Percentiles rank a stretch among this genome's conserved stretches.
These are phyloP conservation scores for Passiflora organensis DNA, from an alignment of 345 rosid species.

Conservation along the genomic window DNA sequence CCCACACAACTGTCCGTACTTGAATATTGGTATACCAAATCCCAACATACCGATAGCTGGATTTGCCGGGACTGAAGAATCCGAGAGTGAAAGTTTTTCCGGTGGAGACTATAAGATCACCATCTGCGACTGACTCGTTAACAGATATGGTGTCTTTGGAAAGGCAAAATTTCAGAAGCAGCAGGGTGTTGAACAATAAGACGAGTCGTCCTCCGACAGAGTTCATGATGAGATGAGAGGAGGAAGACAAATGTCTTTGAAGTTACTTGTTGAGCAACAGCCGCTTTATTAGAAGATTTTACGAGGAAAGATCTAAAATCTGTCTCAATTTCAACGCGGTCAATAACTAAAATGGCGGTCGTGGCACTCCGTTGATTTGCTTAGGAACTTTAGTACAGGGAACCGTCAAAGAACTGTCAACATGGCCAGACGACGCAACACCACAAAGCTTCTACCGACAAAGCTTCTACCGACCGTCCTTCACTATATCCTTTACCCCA, in stretches of 20 bases:
- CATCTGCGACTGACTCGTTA: not conserved
- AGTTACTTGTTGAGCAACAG: too few relatives aligned
- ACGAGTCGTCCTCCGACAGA: not conserved
- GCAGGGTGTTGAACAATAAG: not conserved
- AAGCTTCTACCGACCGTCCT: too few relatives aligned
- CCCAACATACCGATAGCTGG: not conserved
- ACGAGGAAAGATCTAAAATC: too few relatives aligned
- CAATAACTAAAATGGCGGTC: too few relatives aligned
- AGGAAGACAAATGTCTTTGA: not conserved
- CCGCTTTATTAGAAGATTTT: too few relatives aligned
- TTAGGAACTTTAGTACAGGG: too few relatives aligned
- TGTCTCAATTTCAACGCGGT: too few relatives aligned
- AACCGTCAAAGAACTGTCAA: too few relatives aligned
- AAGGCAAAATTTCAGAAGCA: not conserved
- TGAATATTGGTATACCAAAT: not conserved
- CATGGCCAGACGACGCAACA: too few relatives aligned
- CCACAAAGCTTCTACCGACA: too few relatives aligned
- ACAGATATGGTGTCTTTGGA: constrained; percentile 6
- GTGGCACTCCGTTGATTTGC: too few relatives aligned
- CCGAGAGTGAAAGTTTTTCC: constrained; percentile 1
- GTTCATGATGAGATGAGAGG: not conserved
- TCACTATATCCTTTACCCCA: too few relatives aligned
- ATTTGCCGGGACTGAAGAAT: constrained; percentile 10
- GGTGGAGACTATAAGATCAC: constrained; percentile 3
- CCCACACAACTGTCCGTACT: constrained; percentile 11